Base-by-base conservation (phyloP, 2,329 filamentous ascomycete species). In the Chrysosporium queenslandicum region DNA sequence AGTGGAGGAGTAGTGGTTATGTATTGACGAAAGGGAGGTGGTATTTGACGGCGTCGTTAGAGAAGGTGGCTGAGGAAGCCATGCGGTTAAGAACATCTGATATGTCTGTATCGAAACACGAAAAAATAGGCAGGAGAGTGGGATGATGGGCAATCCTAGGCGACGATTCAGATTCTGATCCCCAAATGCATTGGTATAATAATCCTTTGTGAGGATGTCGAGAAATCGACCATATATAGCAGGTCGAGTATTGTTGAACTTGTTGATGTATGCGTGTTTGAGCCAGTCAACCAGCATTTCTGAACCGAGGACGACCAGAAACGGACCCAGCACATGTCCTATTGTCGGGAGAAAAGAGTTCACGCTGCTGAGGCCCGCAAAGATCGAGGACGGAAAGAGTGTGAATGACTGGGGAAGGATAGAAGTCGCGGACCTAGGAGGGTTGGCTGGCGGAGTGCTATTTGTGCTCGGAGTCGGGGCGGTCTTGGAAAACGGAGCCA, bases 231-330 rank as follows among this genome's bases (percentile, higher is more conserved):
- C 80, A 67, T 98, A 98, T 52, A 98, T 86, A 5, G 79, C 81
- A 2, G 92, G 92, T 58, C 92, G 91, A 59, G 90, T 89, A 61
- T 94, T 95, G 75, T 98, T 98, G 74, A 98, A 98, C 66, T 98
- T 98, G 65, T 84, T 90, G 66, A 98, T 94, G 66, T 97, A 98
- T 20, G 88, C 88, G 65, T 98, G 94, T 68, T 98, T 98, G 67
- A 96, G 80, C 80, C 87, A 90, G 69, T 98, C 92, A 1, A 98
- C 92, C 7, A 95, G 72, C 83, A 96, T 96, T 70, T 98, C 92
- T 57, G 89, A 95, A 1, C 90, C 91, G 5, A 98, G 79, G 0
- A 98, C 94, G 6, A 98, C 82, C 11, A 98, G 72, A 60, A 98
- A 98, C 0, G 92, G 94, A 0, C 88, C 90, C 3, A 98, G 74